These are phyloP conservation scores for Euphorbia peplus DNA, from an alignment of 345 rosid genomes.

Conservation along the genomic window DNA sequence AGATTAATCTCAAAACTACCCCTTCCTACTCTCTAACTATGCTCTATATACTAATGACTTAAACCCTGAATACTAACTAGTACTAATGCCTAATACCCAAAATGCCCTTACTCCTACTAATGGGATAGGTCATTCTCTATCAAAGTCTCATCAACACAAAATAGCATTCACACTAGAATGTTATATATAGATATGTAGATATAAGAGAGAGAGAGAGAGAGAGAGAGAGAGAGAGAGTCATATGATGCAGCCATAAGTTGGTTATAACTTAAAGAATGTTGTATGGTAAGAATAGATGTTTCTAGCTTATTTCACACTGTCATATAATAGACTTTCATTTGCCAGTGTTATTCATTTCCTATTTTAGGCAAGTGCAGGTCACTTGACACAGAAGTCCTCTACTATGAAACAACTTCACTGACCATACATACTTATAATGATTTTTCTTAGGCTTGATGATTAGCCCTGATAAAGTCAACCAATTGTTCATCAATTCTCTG, in stretches of 20 bases:
- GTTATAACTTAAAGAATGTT: neutral
- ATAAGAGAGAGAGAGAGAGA: neutral
- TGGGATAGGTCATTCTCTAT: too few species aligned
- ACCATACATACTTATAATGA: neutral
- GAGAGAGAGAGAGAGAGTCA: neutral
- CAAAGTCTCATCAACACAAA: neutral
- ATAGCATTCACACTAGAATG: neutral
- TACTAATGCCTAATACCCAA: too few species aligned
- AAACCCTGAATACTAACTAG: too few species aligned
- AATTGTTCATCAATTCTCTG: neutral
- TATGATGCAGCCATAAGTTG: neutral
- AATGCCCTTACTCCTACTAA: too few species aligned
- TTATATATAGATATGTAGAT: neutral
- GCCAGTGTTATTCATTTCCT: neutral
- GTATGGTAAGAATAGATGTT: neutral
- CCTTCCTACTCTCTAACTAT: too few species aligned
- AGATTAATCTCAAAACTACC: too few species aligned
- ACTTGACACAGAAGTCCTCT: neutral
- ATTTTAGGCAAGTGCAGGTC: neutral
- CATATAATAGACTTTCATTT: neutral
- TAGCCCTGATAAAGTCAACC: neutral
- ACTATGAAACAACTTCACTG: neutral
- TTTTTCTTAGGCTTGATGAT: neutral
- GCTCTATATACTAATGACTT: too few species aligned
- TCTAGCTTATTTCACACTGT: conserved; percentile 1